A percentile compares a stretch with the other conserved stretches of the same genome.
Conservation (phyloP, 176 grass and related monocot genomes). For the Alopecurus myosuroides region DNA sequence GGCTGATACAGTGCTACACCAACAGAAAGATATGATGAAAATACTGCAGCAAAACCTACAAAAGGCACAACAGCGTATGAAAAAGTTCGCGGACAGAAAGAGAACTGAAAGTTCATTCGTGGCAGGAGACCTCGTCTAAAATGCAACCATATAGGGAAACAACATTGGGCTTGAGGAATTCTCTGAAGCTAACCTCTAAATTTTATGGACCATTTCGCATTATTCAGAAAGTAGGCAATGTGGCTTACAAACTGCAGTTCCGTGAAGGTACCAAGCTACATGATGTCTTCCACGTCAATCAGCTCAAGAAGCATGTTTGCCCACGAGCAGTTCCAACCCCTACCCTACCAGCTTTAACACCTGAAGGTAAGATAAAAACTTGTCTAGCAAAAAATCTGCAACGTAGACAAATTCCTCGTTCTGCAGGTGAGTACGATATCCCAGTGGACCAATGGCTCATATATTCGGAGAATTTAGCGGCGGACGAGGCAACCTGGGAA, state of each 20-base stretch:
- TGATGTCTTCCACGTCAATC: background rate
- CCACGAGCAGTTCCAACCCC: background rate
- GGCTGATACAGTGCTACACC: too few species aligned
- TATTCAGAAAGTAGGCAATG: background rate
- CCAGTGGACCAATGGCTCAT: too few species aligned
- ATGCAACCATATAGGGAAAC: background rate
- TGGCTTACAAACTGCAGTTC: too few species aligned
- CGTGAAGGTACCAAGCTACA: background rate
- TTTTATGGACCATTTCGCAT: background rate
- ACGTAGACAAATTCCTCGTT: too few species aligned
- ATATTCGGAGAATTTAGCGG: too few species aligned
- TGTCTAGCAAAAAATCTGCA: too few species aligned
- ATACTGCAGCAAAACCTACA: background rate
- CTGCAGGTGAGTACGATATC: too few species aligned
- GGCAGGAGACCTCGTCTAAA: background rate
- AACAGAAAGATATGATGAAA: too few species aligned
- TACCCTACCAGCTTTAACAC: too few species aligned
- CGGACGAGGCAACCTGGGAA: too few species aligned
- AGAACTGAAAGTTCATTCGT: accelerated
- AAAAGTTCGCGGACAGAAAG: background rate
- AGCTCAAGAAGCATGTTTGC: background rate
- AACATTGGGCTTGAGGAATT: background rate
- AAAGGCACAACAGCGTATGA: background rate
- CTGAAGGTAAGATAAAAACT: too few species aligned
- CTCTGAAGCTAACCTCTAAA: background rate